phyloP scores from a whole-genome alignment of 164 flowering plant genomes.

The Platanus orientalis region DNA sequence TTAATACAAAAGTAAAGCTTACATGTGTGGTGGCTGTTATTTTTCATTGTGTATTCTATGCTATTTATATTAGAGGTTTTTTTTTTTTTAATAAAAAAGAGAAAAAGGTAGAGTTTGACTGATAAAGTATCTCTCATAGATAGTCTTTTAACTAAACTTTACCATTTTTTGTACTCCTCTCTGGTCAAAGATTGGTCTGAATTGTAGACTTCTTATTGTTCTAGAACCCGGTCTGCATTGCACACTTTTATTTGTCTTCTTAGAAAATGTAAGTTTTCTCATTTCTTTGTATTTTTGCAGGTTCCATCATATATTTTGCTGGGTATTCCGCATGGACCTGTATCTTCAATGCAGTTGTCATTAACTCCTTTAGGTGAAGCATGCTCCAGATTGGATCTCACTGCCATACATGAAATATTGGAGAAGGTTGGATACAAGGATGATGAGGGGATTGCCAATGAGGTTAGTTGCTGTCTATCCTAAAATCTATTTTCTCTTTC shows the following conservation, averaged over 20 bases:
- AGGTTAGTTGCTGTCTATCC: slow-evolving; percentile 37
- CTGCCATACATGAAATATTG: slow-evolving; percentile 77
- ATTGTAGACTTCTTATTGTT: too few relatives aligned
- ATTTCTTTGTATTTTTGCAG: slow-evolving; percentile 30
- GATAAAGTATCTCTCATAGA: too few relatives aligned
- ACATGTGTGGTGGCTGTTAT: too few relatives aligned
- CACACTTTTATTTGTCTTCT: background rate
- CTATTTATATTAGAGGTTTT: too few relatives aligned
- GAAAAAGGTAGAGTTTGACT: too few relatives aligned
- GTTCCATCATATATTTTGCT: slow-evolving; percentile 64
- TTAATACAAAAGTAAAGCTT: too few relatives aligned
- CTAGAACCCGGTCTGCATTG: background rate
- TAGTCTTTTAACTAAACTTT: too few relatives aligned
- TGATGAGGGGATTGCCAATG: slow-evolving; percentile 81
- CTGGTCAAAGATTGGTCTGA: too few relatives aligned
- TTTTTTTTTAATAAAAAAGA: too few relatives aligned
- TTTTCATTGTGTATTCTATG: too few relatives aligned
- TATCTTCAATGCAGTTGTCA: slow-evolving; percentile 28
- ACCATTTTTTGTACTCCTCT: too few relatives aligned
- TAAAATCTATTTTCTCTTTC: background rate
- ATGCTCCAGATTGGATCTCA: slow-evolving; percentile 72
- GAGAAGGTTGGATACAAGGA: slow-evolving; percentile 84
- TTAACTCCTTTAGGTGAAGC: slow-evolving; percentile 79
- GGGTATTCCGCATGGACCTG: slow-evolving; percentile 50
- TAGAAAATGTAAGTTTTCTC: slow-evolving; percentile 4